Evolutionary conservation across 371 early-diverging fungal species (phyloP), one percentile per base, ranked within the genome.

Genomic region (Mucor circinelloides): DNA sequence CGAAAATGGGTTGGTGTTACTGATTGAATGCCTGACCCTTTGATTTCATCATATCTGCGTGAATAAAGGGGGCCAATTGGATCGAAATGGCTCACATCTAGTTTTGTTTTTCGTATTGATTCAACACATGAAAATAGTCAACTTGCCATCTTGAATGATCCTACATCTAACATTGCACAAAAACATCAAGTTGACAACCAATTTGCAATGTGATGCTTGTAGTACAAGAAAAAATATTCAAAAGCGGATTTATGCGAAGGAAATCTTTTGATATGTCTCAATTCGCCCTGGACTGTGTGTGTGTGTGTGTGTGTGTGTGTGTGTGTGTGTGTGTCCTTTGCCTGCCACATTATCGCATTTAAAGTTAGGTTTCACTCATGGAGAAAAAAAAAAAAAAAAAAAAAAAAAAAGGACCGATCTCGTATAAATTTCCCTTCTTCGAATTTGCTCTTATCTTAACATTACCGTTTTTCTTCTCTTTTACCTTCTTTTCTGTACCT

Each of bases 191-290:
- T 48, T 48, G 48, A 48, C 48, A 48, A 48, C 48, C 48, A 21
- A 48, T 48, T 48, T 48, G 21, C 48, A 48, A 48, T 48, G 48
- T 23, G 21, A 48, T 48, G 48, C 38, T 23, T 23, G 58, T 34
- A 25, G 25, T 25, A 38, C 38, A 19, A 36, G 38, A 36, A 30
- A 15, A 30, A 30, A 17, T 6, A 38, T 15, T 34, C 32, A 40
- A 34, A 38, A 91, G 91, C 74, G 95, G 95, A 63, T 80, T 91
- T 38, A 80, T 96, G 38, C 85, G 86, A 38, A 86, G 90, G n/a
- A 95, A 93, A 69, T 88, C 87, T 55, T 97, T 94, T 82, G 81
- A 87, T 50, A 76, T 97, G 66, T 87, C 91, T 6, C 59, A 65
- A 57, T 19, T 68, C 31, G 62, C 63, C 69, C 69, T 63, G 63